Evolutionary conservation across 176 grass and related monocot species (phyloP), one percentile per base, ranked within the genome.

Genomic region (Carex scoparia): DNA sequence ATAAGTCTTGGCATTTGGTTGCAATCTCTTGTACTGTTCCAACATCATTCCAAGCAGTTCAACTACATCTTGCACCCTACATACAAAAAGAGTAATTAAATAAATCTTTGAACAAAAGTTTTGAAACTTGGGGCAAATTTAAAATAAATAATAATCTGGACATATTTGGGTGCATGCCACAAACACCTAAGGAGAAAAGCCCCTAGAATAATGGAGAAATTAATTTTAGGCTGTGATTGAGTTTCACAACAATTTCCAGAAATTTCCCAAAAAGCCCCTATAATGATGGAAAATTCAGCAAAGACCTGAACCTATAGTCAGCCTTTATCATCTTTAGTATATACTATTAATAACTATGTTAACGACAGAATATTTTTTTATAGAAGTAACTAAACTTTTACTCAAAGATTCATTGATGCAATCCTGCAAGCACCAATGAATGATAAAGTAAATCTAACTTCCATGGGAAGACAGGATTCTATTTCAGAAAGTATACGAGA

Each of bases 1-100:
- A 12, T 98, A 98, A 89, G 95, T 98, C 84, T 87, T 94, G 81
- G 86, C 84, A 88, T 98, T 98, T 90, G 95, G 95, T 53, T 98
- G 95, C 73, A 98, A 66, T 38, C 91, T 88, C 72, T 94, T 98
- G 88, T 91, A 85, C 65, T 94, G 89, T 85, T 98, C 95, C 71
- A 98, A 88, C 95, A 98, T 98, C 95, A 98, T 98, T 66, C 95
- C 95, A 30, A 98, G 88, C 79, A 98, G 66, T 88, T 98, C 91
- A 18, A 88, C 95, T 53, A 98, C 91, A 86, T 98, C 95, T 1
- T 84, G 87, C 63, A 92, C 87, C 83, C 95, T 98, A 88, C 65
- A 89, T 62, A 79, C 35, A 60, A 91, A 87, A 86, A 51, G 44
- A 59, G 33, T 48, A n/a, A 87, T 64, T 79, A 73, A 81, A 76